These are phyloP conservation scores for Oemleria cerasiformis DNA, from an alignment of 306 rosid species.

Conservation along the genomic window DNA sequence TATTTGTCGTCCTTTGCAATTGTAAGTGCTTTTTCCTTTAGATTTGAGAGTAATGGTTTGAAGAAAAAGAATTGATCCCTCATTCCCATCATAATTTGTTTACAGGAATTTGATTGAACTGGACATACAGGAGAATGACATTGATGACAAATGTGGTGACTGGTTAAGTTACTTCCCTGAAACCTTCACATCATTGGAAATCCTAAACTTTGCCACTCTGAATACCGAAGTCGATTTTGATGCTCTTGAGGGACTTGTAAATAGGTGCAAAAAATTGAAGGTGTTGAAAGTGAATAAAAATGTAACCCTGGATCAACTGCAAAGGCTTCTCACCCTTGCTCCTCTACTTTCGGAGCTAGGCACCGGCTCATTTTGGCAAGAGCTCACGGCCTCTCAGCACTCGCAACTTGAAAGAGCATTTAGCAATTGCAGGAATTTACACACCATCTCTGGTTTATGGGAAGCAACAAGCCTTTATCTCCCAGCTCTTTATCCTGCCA, in stretches of 20 bases:
- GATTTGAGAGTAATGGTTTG: background rate
- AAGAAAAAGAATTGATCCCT: background rate
- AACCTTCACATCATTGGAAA: constrained; percentile 69
- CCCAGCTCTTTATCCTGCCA: constrained; percentile 61
- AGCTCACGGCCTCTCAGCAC: constrained; percentile 50
- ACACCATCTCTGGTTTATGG: constrained; percentile 77
- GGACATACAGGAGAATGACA: constrained; percentile 75
- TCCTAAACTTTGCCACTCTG: constrained; percentile 65
- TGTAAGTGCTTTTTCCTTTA: background rate
- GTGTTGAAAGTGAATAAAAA: constrained; percentile 68
- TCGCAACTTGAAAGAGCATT: constrained; percentile 59
- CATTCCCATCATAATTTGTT: constrained; percentile 25
- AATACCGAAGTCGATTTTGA: constrained; percentile 51
- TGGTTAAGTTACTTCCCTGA: constrained; percentile 90
- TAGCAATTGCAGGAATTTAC: constrained; percentile 56
- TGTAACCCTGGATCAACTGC: constrained; percentile 57
- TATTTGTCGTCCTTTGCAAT: too few relatives aligned
- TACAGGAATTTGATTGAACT: constrained; percentile 75
- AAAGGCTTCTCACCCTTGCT: constrained; percentile 48
- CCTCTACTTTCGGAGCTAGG: constrained; percentile 73
- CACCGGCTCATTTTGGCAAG: constrained; percentile 61
- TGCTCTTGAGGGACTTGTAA: constrained; percentile 71
- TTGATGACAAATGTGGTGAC: constrained; percentile 60
- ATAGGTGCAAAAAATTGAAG: constrained; percentile 66
- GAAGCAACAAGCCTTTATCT: constrained; percentile 49